These are phyloP conservation scores for Talaromyces rugulosus DNA, from an alignment of 2,329 filamentous ascomycete genomes.

Conservation along the genomic window DNA sequence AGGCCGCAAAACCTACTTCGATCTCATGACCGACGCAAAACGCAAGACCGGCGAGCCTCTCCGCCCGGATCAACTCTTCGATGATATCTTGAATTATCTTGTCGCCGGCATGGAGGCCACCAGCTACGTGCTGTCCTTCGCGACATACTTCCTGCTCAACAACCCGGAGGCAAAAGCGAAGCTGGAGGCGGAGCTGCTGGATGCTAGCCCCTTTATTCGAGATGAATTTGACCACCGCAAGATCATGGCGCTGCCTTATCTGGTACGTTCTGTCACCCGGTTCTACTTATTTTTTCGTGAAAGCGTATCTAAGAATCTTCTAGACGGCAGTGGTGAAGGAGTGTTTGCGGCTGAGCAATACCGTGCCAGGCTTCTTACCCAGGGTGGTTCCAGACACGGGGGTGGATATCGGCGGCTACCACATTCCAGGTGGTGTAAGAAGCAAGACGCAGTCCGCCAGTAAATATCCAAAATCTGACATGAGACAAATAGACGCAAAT, in stretches of 20 bases:
- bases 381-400: slow-evolving; percentile 25
- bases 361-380: slow-evolving; percentile 25
- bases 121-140: neutral
- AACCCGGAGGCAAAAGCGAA: neutral
- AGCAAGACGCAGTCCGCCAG: neutral
- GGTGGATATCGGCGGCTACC: slow-evolving; percentile 26
- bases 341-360: slow-evolving; percentile 27
- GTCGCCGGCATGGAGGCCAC: slow-evolving; percentile 24
- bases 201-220: neutral
- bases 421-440: slow-evolving; percentile 22
- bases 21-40: neutral
- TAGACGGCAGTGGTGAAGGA: slow-evolving; percentile 29
- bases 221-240: neutral
- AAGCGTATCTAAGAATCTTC: neutral
- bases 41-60: neutral
- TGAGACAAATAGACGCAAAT: slow-evolving; percentile 25
- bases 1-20: neutral
- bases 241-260: slow-evolving; percentile 34
- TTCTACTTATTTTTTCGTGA: neutral
- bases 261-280: slow-evolving; percentile 13
- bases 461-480: neutral
- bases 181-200: neutral
- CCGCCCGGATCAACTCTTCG: neutral
- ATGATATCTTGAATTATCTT: slow-evolving; percentile 23
- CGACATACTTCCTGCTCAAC: neutral